phyloP scores from a whole-genome alignment of 2,329 filamentous ascomycete genomes.

The Aspergillus novoparasiticus region DNA sequence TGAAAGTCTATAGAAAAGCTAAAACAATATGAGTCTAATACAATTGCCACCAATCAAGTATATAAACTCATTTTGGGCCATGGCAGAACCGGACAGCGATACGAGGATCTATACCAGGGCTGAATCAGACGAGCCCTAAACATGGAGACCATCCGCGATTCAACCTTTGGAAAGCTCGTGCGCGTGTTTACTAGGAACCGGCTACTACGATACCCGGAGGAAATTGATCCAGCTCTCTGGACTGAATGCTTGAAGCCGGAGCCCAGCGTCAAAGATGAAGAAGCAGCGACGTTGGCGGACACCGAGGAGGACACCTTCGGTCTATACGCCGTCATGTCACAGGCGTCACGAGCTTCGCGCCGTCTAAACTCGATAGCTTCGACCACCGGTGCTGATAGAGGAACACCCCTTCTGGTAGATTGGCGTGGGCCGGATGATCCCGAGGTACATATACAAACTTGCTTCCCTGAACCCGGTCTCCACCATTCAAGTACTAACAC shows the following conservation, averaged over 20 bases:
- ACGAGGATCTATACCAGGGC: background rate
- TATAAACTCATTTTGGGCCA: background rate
- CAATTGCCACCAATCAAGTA: background rate
- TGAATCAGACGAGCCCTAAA: background rate
- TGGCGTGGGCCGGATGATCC: constrained; percentile 21
- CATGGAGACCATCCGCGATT: constrained; percentile 23
- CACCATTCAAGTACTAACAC: background rate
- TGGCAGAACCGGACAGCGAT: background rate
- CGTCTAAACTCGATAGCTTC: constrained; percentile 5
- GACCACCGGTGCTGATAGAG: constrained; percentile 1
- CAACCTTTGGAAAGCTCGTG: constrained; percentile 26
- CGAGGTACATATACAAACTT: constrained; percentile 6
- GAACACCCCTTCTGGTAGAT: constrained; percentile 17
- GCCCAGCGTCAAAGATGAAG: constrained; percentile 9
- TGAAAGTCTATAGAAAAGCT: background rate
- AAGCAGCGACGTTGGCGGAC: constrained; percentile 4
- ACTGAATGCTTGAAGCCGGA: constrained; percentile 19
- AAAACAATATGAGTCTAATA: background rate
- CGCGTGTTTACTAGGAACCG: constrained; percentile 16
- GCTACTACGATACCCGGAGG: constrained; percentile 23
- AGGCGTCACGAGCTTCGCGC: constrained; percentile 12
- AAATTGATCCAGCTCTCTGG: constrained; percentile 16
- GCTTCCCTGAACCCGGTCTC: too few relatives aligned
- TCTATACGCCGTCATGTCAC: constrained; percentile 23
- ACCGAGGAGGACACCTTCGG: constrained; percentile 16